Percentiles rank a stretch among this genome's conserved stretches.
These are phyloP conservation scores for Pseudodiploospora longispora DNA, from an alignment of 2,329 filamentous ascomycete genomes.

Conservation along the genomic window DNA sequence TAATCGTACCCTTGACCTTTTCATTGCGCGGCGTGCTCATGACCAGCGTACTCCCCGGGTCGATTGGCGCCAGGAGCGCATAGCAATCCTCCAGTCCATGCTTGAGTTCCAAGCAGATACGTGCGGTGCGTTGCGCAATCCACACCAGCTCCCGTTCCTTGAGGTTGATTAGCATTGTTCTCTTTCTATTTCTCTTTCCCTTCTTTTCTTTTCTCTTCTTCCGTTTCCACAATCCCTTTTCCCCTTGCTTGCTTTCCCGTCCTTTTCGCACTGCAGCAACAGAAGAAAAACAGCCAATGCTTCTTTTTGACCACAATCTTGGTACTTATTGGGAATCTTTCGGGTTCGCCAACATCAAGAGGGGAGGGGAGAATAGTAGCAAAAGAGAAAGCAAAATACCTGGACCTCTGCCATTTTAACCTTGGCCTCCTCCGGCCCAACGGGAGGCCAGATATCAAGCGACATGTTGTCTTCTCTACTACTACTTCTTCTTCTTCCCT, in stretches of 20 bases:
- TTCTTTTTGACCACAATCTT: too few species aligned
- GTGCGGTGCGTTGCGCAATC: slow-evolving; percentile 43
- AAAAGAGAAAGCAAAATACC: slow-evolving; percentile 26
- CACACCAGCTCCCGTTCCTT: slow-evolving; percentile 47
- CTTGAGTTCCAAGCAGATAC: slow-evolving; percentile 42
- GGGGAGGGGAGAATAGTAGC: background rate
- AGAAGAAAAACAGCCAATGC: too few species aligned
- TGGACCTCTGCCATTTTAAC: slow-evolving; percentile 40
- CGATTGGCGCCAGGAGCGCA: slow-evolving; percentile 72
- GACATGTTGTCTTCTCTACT: slow-evolving; percentile 35
- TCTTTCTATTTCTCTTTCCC: background rate
- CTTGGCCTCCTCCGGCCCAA: slow-evolving; percentile 43
- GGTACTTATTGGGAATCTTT: too few species aligned
- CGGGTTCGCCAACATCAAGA: too few species aligned
- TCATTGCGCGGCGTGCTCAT: slow-evolving; percentile 83
- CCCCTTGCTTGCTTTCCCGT: too few species aligned
- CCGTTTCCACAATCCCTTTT: too few species aligned
- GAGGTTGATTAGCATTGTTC: slow-evolving; percentile 19
- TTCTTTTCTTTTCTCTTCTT: too few species aligned
- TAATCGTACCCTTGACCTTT: slow-evolving; percentile 85
- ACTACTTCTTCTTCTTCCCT: background rate
- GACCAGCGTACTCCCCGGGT: slow-evolving; percentile 81
- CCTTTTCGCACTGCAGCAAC: too few species aligned
- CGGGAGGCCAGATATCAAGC: slow-evolving; percentile 49
- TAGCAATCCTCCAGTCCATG: slow-evolving; percentile 81